phyloP scores from a whole-genome alignment of 768 basidiomycete species.

The Suillus brevipes region DNA sequence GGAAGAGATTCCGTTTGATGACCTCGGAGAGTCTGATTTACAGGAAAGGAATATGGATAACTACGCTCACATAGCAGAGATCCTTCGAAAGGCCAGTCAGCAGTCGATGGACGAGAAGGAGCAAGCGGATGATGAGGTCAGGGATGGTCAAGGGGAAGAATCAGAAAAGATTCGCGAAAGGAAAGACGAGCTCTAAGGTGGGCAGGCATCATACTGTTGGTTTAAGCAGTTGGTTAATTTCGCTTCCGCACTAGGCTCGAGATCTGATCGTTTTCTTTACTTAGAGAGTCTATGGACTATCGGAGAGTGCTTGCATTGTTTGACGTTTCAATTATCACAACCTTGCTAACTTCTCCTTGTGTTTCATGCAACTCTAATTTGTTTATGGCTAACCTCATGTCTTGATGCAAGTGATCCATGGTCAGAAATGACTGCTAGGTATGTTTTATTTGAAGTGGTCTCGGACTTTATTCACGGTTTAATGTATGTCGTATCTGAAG shows the following conservation, averaged over 20 bases:
- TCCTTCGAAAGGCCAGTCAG: slow-evolving; percentile 53
- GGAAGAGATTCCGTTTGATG: slow-evolving; percentile 44
- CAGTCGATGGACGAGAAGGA: slow-evolving; percentile 36
- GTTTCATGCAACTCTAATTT: not conserved
- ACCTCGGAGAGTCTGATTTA: slow-evolving; percentile 20
- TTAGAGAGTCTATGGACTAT: not conserved
- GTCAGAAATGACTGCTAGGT: slow-evolving; percentile 1
- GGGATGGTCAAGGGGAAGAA: slow-evolving; percentile 33
- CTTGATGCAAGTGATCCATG: not conserved
- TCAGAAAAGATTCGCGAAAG: slow-evolving; percentile 30
- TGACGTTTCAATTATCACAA: not conserved
- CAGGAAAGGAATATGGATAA: slow-evolving; percentile 38
- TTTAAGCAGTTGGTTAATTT: not conserved
- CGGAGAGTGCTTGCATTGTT: not conserved
- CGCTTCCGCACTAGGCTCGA: not conserved
- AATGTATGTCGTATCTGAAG: slow-evolving; percentile 4
- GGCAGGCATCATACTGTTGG: slow-evolving; percentile 12
- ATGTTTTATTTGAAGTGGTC: not conserved
- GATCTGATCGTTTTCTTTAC: slow-evolving; percentile 11
- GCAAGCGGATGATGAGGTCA: slow-evolving; percentile 23
- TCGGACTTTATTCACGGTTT: slow-evolving; percentile 5
- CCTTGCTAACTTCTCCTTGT: not conserved
- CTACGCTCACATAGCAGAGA: slow-evolving; percentile 46
- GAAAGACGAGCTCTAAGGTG: slow-evolving; percentile 35
- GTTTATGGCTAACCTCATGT: not conserved